These are phyloP conservation scores for Apiospora malaysiana DNA, from an alignment of 2,329 filamentous ascomycete species.

Conservation along the genomic window DNA sequence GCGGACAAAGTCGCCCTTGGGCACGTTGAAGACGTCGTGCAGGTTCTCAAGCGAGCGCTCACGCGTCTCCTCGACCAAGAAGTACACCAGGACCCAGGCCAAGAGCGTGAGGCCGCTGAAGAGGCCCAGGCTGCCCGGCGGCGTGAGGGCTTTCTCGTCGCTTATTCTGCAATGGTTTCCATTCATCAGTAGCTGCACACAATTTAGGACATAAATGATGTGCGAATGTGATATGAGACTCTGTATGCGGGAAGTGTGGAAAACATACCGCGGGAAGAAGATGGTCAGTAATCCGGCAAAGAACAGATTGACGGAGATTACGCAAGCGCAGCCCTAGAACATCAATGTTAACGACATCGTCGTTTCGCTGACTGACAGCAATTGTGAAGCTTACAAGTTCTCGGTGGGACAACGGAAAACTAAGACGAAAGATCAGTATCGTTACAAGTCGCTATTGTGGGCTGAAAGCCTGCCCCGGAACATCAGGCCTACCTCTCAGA, in stretches of 20 bases:
- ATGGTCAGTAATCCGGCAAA: slow-evolving; percentile 54
- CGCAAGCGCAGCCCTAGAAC: slow-evolving; percentile 48
- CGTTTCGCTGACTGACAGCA: not conserved
- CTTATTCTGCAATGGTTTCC: slow-evolving; percentile 31
- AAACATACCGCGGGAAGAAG: slow-evolving; percentile 42
- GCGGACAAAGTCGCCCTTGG: slow-evolving; percentile 44
- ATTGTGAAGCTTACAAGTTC: not conserved
- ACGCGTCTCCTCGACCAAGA: slow-evolving; percentile 51
- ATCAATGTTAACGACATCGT: not conserved
- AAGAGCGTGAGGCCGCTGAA: slow-evolving; percentile 54
- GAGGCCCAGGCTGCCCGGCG: slow-evolving; percentile 48
- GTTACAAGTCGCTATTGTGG: too few species aligned
- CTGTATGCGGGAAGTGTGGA: too few species aligned
- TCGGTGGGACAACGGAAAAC: slow-evolving; percentile 16
- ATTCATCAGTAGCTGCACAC: too few species aligned
- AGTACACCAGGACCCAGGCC: slow-evolving; percentile 51
- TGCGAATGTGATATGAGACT: too few species aligned
- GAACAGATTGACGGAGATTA: slow-evolving; percentile 53
- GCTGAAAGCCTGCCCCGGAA: not conserved
- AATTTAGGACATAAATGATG: too few species aligned
- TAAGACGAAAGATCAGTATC: not conserved
- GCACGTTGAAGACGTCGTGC: slow-evolving; percentile 45
- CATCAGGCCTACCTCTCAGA: slow-evolving; percentile 45
- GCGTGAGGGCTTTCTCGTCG: slow-evolving; percentile 29
- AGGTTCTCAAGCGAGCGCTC: slow-evolving; percentile 47